Evolutionary conservation across 257 asterid species (phyloP).

Genomic region (Solanum medicagineum): DNA sequence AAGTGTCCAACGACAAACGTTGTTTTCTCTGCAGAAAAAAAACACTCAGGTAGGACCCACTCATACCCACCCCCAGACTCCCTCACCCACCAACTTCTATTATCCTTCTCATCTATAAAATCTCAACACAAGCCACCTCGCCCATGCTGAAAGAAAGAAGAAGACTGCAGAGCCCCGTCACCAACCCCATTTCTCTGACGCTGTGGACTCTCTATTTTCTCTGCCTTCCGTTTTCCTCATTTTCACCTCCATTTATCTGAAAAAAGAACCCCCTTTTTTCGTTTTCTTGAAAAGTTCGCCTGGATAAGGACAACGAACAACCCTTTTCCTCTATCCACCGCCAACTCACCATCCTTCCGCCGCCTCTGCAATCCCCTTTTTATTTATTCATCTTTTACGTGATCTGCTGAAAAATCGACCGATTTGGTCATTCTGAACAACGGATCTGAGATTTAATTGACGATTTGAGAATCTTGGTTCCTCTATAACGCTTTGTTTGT

Average conservation of each 20-base stretch:
- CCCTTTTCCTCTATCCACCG: background rate
- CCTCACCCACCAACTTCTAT: background rate
- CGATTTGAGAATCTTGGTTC: background rate
- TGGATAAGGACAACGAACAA: background rate
- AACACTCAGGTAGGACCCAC: background rate
- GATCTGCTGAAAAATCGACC: background rate
- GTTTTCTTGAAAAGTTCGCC: background rate
- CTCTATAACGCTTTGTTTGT: background rate
- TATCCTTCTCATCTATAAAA: constrained; percentile 39
- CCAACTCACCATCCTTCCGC: background rate
- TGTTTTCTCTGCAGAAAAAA: background rate
- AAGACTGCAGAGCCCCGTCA: background rate
- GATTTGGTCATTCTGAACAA: background rate
- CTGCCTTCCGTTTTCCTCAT: background rate
- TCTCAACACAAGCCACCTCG: constrained; percentile 9
- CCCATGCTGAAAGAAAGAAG: background rate
- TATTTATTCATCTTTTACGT: background rate
- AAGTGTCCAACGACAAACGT: background rate
- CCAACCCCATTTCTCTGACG: background rate
- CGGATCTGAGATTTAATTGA: constrained; percentile 5
- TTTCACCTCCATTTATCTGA: background rate
- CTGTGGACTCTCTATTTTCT: background rate
- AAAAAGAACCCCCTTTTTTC: background rate
- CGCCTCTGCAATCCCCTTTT: background rate
- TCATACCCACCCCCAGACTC: background rate